A percentile compares a stretch with the other conserved stretches of the same genome.
phyloP scores from a whole-genome alignment of 2,329 filamentous ascomycete species.

The Aspergillus transmontanensis region DNA sequence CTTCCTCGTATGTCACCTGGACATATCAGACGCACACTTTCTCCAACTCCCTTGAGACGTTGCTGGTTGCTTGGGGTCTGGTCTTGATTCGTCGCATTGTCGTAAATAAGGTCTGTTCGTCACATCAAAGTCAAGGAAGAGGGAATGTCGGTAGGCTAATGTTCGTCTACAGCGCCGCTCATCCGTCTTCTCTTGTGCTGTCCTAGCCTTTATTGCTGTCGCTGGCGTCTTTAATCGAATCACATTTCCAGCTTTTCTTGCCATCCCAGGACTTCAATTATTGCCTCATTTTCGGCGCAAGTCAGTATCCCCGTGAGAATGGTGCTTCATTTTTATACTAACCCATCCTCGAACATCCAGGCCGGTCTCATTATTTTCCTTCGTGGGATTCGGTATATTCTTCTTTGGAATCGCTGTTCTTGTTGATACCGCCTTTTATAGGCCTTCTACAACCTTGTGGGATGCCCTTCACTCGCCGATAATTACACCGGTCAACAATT shows the following conservation, averaged over 20 bases:
- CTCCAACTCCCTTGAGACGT: constrained; percentile 93
- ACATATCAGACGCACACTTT: constrained; percentile 98
- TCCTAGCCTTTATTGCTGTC: constrained; percentile 79
- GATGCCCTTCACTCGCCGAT: constrained; percentile 59
- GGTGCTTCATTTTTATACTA: constrained; percentile 10
- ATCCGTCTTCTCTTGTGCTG: constrained; percentile 72
- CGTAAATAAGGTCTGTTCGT: constrained; percentile 66
- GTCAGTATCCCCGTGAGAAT: constrained; percentile 53
- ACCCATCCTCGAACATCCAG: constrained; percentile 38
- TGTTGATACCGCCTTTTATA: constrained; percentile 84
- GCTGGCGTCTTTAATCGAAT: constrained; percentile 95
- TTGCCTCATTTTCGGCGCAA: constrained; percentile 82
- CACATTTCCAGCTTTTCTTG: constrained; percentile 90
- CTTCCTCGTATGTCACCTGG: constrained; percentile 98
- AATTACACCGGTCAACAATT: constrained; percentile 77
- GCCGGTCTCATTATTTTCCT: constrained; percentile 61
- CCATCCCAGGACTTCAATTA: constrained; percentile 80
- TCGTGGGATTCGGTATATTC: constrained; percentile 65
- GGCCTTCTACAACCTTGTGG: constrained; percentile 37
- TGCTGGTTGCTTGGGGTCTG: constrained; percentile 89
- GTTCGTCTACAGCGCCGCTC: constrained; percentile 63
- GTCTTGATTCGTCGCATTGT: constrained; percentile 87
- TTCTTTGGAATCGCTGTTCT: constrained; percentile 74
- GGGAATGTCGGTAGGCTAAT: constrained; percentile 14
- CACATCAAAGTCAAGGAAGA: constrained; percentile 1